Base-by-base conservation (phyloP, 2,329 filamentous ascomycete genomes). In the Talaromyces sp. region DNA sequence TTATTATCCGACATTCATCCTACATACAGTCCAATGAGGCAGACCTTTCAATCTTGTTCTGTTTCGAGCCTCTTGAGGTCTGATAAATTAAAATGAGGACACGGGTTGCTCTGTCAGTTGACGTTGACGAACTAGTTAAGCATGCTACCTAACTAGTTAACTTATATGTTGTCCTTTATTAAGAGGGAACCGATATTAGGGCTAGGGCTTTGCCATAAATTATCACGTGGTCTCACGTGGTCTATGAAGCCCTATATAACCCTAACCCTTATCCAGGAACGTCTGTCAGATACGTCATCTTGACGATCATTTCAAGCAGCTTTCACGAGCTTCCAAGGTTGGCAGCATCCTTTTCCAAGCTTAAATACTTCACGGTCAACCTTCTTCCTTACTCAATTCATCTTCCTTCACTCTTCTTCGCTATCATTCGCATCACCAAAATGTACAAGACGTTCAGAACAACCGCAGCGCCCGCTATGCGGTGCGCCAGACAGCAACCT, bases 401-500 rank as follows among this genome's bases (percentile, higher is more conserved):
- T 43, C 22, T 31, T 14, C 22, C 37, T 11, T 3, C 35, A 59
- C 37, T 19, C 10, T 41, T 14, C 19, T 10, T 19, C 37, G n/a
- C 7, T 13, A 41, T 7, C 19, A 3, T 43, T 43, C 37, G n/a
- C 19, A 24, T 41, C 13, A 3, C n/a, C 39, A 43, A 41, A 27
- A 59, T 59, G 37, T 41, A 45, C 56, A 59, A 31, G 22, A 59
- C 37, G 24, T n/a, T 59, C 56, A 31, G 56, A 45, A 39, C 19
- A 59, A 19, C 56, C 19, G 37, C 37, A 8, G 56, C 39, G 11
- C 56, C 37, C 19, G 56, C 22, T 19, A 22, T 45, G 56, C 56
- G 56, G 11, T 59, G 37, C 56, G 27, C 56, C 13, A 59, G 56
- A 45, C 56, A 45, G 24, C 56, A 59, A 45, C 35, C 37, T n/a